These are phyloP conservation scores for Komagataea norvegica DNA, from an alignment of 1,139 yeast genomes.

Conservation along the genomic window DNA sequence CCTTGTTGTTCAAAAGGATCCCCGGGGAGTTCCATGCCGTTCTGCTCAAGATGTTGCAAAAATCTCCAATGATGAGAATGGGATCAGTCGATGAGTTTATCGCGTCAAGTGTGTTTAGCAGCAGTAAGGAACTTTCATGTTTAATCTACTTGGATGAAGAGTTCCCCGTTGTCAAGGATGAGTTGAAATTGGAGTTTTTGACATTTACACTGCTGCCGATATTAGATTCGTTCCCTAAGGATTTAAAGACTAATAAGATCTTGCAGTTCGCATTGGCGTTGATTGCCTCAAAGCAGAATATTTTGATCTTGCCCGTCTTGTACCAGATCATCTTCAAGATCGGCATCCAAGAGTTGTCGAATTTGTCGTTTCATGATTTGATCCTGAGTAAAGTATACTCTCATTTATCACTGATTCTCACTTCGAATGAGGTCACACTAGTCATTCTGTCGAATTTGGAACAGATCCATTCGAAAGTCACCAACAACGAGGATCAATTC, in stretches of 20 bases:
- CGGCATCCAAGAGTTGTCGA: conserved; percentile 58
- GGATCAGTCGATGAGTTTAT: conserved; percentile 15
- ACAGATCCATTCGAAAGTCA: conserved; percentile 46
- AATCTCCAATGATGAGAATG: conserved; percentile 37
- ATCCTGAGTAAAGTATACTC: conserved; percentile 47
- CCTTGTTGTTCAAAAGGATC: conserved; percentile 44
- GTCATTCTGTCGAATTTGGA: conserved; percentile 54
- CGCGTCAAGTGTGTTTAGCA: conserved; percentile 3
- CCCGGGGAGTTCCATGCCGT: conserved; percentile 38
- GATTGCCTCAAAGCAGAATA: conserved; percentile 22
- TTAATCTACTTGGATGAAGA: conserved; percentile 14
- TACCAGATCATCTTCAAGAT: conserved; percentile 58
- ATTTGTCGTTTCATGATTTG: conserved; percentile 70
- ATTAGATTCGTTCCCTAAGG: conserved; percentile 6
- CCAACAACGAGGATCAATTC: conserved; percentile 31
- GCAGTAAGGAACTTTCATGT: conserved; percentile 7
- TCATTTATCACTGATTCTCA: conserved; percentile 38
- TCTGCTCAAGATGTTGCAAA: conserved; percentile 37
- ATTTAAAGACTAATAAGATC: conserved; percentile 8
- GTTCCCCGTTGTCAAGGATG: conserved; percentile 7
- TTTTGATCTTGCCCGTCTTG: conserved; percentile 48
- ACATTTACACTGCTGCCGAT: conserved; percentile 7
- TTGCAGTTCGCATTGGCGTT: conserved; percentile 43
- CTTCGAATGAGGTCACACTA: conserved; percentile 43
- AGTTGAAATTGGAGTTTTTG: conserved; percentile 8